These are phyloP conservation scores for Cercospora berteroae DNA, from an alignment of 2,329 filamentous ascomycete genomes.

Conservation along the genomic window DNA sequence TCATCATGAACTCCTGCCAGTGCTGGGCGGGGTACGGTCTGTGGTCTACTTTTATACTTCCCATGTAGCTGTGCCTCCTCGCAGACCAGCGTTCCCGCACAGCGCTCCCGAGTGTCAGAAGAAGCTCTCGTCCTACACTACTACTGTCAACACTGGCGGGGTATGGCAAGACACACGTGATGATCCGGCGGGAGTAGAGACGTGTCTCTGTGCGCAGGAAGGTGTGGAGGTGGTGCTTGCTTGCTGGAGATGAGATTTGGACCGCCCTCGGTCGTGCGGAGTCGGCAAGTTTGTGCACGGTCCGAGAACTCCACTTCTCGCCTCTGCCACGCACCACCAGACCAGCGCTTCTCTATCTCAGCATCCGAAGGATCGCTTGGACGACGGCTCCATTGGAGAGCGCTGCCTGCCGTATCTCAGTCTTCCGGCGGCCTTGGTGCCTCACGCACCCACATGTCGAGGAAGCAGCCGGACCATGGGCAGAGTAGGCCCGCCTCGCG, in stretches of 20 bases:
- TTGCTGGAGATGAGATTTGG: neutral
- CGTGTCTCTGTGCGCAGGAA: no score
- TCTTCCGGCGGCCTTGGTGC: neutral
- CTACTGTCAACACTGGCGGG: neutral
- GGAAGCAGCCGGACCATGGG: neutral
- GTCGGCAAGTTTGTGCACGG: constrained; percentile 8
- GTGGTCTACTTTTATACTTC: neutral
- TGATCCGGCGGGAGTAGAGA: neutral
- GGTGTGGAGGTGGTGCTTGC: neutral
- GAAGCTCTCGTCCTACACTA: neutral
- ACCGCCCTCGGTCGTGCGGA: neutral
- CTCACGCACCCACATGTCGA: neutral
- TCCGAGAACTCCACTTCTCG: constrained; percentile 6
- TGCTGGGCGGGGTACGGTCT: neutral
- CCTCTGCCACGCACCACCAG: neutral
- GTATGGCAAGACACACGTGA: neutral
- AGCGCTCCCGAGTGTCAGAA: neutral
- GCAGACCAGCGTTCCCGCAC: neutral
- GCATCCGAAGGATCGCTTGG: neutral
- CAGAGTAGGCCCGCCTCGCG: neutral
- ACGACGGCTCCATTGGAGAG: neutral
- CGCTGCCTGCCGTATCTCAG: neutral
- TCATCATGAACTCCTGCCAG: neutral
- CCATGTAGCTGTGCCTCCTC: neutral
- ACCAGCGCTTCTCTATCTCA: neutral